Base-by-base conservation (phyloP, 192 early-diverging fungal genomes). In the Gryganskiella cystojenkinii region DNA sequence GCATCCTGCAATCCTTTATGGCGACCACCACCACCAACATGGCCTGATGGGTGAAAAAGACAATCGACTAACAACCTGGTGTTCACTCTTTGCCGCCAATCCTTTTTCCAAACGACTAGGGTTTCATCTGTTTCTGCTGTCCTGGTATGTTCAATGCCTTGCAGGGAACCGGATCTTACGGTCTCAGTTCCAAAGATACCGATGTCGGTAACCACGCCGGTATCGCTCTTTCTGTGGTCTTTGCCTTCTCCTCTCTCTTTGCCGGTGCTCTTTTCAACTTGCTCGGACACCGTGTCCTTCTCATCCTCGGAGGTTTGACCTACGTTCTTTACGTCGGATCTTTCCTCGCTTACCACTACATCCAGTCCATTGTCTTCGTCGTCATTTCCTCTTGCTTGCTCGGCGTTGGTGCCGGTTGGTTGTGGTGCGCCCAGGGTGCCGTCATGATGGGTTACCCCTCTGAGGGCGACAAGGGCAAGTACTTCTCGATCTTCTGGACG, bases 401-500 rank as follows among this genome's bases (percentile, higher is more conserved):
- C 27, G 94, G 94, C 67, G 64, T 93, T 45, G 91, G 80, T 70
- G 94, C 94, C 10, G 93, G 92, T 61, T 88, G 95, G 64, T 60
- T 85, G 37, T 85, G 87, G 85, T 87, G 89, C 9, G 90, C 91
- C n/a, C 91, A 93, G 71, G 89, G 93, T 59, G 88, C 90, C 71
- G 91, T 96, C 65, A 92, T 94, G 90, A 85, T 93, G 68, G 90
- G 93, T 61, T 95, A 96, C 79, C 93, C 95, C 54, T 71, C 72
- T 15, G 93, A 95, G 68, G 78, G 86, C 24, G 85, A 92, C 45
- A 94, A 94, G 84, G 93, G 92, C 43, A 86, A 81, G 65, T 93
- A 87, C 81, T 94, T 96, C 64, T 87, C 89, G 28, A 83, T 91
- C 37, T 96, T 96, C 88, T 96, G 95, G 95, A 83, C 89, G 54